Base-by-base conservation (phyloP, 2,329 filamentous ascomycete genomes). In the Penicillium fuscoglaucum region DNA sequence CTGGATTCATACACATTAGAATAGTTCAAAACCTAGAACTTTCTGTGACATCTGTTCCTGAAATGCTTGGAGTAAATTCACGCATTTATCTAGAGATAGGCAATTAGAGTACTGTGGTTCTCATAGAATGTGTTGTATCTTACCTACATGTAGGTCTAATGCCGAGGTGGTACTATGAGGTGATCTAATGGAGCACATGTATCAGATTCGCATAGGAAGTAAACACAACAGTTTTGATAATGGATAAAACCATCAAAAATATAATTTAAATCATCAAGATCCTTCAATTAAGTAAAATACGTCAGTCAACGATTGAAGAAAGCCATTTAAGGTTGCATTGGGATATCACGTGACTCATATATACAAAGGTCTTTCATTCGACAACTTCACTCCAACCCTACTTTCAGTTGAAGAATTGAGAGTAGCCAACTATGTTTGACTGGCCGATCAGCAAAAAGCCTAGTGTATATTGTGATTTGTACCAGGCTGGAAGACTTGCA, bases 301-400 rank as follows among this genome's bases (percentile, higher is more conserved):
- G 2, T 33, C 29, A 24, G 29, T 48, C 15, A 24, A n/a, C 19
- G 13, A 12, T 2, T 24, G 13, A 46, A 28, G 21, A 54, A 39
- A 52, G 9, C 37, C 26, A 29, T 54, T 31, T 33, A 49, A 52
- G 47, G 54, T 57, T 57, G 40, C 40, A 52, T 52, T 21, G n/a
- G n/a, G 6, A 29, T 10, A 15, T 37, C 54, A 57, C 54, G 54
- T 57, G 54, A 52, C 26, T 3, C 10, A 2, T 57, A 57, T 57
- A 57, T 57, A 57, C 40, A 57, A 28, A 51, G n/a, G 37, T 21
- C 53, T 52, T 44, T 40, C 40, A 52, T 57, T 15, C 13, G 40
- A 39, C 54, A 15, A 52, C 54, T 52, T 52, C 47, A 39, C 31
- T 45, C 9, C 39, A 52, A 57, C 48, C 39, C 47, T 52, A 33